Evolutionary conservation across 306 rosid genomes (phyloP).

Genomic region (Fragaria iinumae): DNA sequence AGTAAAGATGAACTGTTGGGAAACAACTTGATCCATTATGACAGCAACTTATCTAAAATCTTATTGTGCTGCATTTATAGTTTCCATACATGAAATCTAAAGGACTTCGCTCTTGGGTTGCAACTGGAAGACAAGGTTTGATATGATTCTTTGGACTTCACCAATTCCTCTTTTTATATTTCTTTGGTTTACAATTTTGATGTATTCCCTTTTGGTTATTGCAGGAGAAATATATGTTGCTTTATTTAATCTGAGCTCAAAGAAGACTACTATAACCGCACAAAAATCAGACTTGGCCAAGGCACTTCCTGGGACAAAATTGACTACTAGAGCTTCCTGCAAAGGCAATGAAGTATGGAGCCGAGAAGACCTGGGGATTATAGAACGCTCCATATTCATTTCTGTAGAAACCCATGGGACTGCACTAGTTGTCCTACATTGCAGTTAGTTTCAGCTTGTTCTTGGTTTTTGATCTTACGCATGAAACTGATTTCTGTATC

Average conservation of each 20-base stretch:
- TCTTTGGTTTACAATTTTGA: neutral
- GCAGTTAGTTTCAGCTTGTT: constrained; percentile 18
- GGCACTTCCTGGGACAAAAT: constrained; percentile 38
- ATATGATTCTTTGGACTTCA: neutral
- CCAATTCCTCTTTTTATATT: neutral
- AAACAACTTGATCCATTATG: constrained; percentile 5
- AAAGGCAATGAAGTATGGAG: constrained; percentile 67
- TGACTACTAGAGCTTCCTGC: constrained; percentile 34
- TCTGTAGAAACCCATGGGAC: constrained; percentile 51
- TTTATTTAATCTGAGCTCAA: constrained; percentile 61
- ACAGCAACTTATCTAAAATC: constrained; percentile 4
- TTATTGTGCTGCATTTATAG: constrained; percentile 49
- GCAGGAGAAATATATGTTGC: constrained; percentile 69
- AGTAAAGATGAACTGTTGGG: constrained; percentile 25
- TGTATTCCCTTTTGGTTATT: neutral
- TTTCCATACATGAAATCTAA: constrained; percentile 44
- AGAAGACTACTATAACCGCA: constrained; percentile 34
- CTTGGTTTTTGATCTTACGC: neutral
- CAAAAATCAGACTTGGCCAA: constrained; percentile 45
- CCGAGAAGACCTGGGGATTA: constrained; percentile 32
- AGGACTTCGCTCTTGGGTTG: constrained; percentile 84
- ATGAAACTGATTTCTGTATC: neutral
- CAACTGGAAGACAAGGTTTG: constrained; percentile 71
- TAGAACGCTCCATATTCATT: constrained; percentile 31
- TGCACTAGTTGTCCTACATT: constrained; percentile 56